These are phyloP conservation scores for Phytophthora sp. DNA, from an alignment of 352 stramenopile species.

Conservation along the genomic window DNA sequence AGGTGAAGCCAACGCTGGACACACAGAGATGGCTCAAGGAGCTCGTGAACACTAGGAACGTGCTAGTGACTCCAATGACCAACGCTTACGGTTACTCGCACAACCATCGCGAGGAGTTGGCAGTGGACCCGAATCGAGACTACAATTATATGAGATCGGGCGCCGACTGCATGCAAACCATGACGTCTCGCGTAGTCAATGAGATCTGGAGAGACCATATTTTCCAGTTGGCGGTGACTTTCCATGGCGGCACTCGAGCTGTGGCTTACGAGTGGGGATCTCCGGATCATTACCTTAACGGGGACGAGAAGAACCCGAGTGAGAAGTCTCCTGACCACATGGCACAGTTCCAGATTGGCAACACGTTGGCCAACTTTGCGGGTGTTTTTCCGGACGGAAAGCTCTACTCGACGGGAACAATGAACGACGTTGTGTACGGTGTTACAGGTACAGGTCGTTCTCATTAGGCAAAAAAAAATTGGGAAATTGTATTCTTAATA, in stretches of 20 bases:
- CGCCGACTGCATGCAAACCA: constrained; percentile 94
- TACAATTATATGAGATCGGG: constrained; percentile 95
- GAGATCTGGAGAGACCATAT: constrained; percentile 97
- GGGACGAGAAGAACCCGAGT: constrained; percentile 49
- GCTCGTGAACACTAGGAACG: constrained; percentile 89
- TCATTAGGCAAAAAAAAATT: neutral
- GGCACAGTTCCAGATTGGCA: constrained; percentile 66
- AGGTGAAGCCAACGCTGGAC: constrained; percentile 37
- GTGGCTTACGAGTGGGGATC: constrained; percentile 99
- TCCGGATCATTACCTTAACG: constrained; percentile 82
- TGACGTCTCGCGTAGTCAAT: constrained; percentile 96
- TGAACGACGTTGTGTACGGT: constrained; percentile 98
- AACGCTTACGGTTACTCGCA: constrained; percentile 95
- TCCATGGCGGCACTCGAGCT: constrained; percentile 97
- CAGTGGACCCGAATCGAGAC: constrained; percentile 97
- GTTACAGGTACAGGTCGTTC: constrained; percentile 71
- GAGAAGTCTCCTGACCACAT: constrained; percentile 84
- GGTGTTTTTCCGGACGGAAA: constrained; percentile 72
- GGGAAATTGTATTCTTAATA: neutral
- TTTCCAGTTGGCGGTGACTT: constrained; percentile 97
- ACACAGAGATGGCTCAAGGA: constrained; percentile 72
- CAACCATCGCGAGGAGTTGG: constrained; percentile 81
- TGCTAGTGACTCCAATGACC: constrained; percentile 91
- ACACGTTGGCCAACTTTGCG: constrained; percentile 71
- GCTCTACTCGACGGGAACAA: constrained; percentile 86